A percentile compares a stretch with the other conserved stretches of the same genome.
These are phyloP conservation scores for Phytophthora hybrid DNA, from an alignment of 352 stramenopile species.

Conservation along the genomic window DNA sequence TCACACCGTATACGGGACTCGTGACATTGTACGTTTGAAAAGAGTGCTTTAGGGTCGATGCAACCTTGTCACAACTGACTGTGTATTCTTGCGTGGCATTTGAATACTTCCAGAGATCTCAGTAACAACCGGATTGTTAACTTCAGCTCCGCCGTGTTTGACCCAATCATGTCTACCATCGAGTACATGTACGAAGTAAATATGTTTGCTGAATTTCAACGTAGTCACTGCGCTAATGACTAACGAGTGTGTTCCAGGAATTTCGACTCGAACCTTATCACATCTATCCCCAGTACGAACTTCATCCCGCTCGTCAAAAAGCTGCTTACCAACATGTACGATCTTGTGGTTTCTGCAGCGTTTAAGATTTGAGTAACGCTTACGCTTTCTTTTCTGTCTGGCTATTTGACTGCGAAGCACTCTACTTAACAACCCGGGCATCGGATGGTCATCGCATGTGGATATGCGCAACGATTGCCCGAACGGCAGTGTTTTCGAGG, in stretches of 20 bases:
- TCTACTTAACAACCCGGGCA: conserved; percentile 59
- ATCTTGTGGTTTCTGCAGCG: background rate
- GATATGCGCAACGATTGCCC: conserved; percentile 54
- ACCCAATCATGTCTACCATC: conserved; percentile 56
- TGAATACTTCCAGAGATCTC: conserved; percentile 47
- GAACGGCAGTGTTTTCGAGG: conserved; percentile 63
- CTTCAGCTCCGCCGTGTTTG: conserved; percentile 61
- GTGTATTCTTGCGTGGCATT: background rate
- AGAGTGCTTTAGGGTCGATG: background rate
- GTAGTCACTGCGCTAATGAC: background rate
- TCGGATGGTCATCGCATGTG: conserved; percentile 47
- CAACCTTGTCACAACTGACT: background rate
- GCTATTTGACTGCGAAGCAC: conserved; percentile 36
- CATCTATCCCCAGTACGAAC: conserved; percentile 61
- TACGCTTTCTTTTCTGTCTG: background rate
- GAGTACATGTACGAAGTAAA: conserved; percentile 53
- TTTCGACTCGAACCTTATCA: conserved; percentile 69
- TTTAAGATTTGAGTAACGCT: background rate
- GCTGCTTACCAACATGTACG: conserved; percentile 61
- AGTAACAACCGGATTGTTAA: conserved; percentile 66
- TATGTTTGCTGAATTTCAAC: background rate
- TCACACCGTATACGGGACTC: conserved; percentile 53
- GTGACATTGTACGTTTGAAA: conserved; percentile 51
- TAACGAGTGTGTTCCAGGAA: conserved; percentile 37
- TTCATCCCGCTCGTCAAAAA: conserved; percentile 57